Percentiles rank a stretch among this genome's conserved stretches.
These are phyloP conservation scores for Geosiphon pyriformis DNA, from an alignment of 192 early-diverging fungal species.

Conservation along the genomic window DNA sequence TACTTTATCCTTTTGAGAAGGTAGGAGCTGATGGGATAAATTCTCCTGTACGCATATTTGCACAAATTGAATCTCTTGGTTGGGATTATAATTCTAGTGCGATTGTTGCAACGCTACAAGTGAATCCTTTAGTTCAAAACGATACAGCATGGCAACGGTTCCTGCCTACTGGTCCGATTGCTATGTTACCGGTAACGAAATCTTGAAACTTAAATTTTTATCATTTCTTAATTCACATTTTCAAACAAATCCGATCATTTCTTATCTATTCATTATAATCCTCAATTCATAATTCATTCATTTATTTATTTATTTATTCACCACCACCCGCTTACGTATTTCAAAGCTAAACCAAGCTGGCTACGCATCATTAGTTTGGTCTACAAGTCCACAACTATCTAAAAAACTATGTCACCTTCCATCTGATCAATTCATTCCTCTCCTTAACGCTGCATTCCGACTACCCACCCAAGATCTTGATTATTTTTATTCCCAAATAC, in stretches of 20 bases:
- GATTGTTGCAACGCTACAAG: slow-evolving; percentile 77
- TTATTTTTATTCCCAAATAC: slow-evolving; percentile 59
- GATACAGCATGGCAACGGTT: slow-evolving; percentile 91
- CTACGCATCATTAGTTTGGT: slow-evolving; percentile 86
- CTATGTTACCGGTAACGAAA: slow-evolving; percentile 76
- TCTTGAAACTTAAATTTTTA: background rate
- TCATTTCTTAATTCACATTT: background rate
- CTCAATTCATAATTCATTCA: background rate
- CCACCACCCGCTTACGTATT: too few relatives aligned
- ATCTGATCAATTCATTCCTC: slow-evolving; percentile 50
- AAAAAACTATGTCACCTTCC: slow-evolving; percentile 58
- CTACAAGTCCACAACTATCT: slow-evolving; percentile 61
- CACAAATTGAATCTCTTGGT: slow-evolving; percentile 74
- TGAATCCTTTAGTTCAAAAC: slow-evolving; percentile 45
- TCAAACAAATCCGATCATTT: too few relatives aligned
- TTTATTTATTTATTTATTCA: background rate
- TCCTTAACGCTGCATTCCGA: slow-evolving; percentile 82
- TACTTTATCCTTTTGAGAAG: slow-evolving; percentile 14
- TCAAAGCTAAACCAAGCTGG: slow-evolving; percentile 51
- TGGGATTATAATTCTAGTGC: slow-evolving; percentile 86
- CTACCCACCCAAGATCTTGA: slow-evolving; percentile 65
- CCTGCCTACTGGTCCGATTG: slow-evolving; percentile 89
- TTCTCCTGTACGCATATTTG: slow-evolving; percentile 78
- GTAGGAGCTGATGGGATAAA: slow-evolving; percentile 87
- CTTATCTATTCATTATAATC: too few relatives aligned